phyloP scores from a whole-genome alignment of 1,139 yeast genomes.

The Geotrichum macrosporum region DNA sequence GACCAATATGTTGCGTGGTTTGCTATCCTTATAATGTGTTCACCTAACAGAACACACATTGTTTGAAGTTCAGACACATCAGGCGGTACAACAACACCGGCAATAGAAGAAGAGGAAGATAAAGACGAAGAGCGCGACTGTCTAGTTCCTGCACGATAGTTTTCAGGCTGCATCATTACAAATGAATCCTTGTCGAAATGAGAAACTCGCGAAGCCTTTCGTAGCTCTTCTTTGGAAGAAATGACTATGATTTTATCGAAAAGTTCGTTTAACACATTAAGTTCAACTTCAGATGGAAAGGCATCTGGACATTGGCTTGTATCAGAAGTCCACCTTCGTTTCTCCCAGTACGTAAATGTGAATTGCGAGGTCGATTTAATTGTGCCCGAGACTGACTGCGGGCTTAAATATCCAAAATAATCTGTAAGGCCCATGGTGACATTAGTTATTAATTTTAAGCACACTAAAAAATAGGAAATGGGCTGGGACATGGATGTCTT shows the following conservation, averaged over 20 bases:
- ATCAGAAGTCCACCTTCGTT: slow-evolving; percentile 9
- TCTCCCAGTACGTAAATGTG: slow-evolving; percentile 8
- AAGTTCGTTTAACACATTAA: slow-evolving; percentile 17
- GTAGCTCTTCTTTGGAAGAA: slow-evolving; percentile 5
- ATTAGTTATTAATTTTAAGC: too few relatives aligned
- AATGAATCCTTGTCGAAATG: slow-evolving; percentile 6
- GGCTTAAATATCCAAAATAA: slow-evolving; percentile 4
- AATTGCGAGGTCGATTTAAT: neutral
- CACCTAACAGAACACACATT: slow-evolving; percentile 18
- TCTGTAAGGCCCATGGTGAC: slow-evolving; percentile 16
- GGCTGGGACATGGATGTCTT: too few relatives aligned
- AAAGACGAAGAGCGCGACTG: slow-evolving; percentile 13
- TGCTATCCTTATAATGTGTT: slow-evolving; percentile 19
- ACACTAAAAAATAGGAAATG: too few relatives aligned
- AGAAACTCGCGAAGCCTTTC: slow-evolving; percentile 3
- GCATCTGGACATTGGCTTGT: slow-evolving; percentile 4
- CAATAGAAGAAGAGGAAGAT: neutral
- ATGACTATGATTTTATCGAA: slow-evolving; percentile 2
- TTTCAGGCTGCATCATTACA: neutral
- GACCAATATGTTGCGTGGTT: slow-evolving; percentile 21
- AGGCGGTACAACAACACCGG: neutral
- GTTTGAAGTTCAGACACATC: slow-evolving; percentile 7
- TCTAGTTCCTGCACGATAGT: neutral
- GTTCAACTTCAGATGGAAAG: slow-evolving; percentile 19
- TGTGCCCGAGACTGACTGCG: neutral